A percentile compares a stretch with the other conserved stretches of the same genome.
Conservation (phyloP, 2,329 filamentous ascomycete genomes). For the Stemphylium beticola region DNA sequence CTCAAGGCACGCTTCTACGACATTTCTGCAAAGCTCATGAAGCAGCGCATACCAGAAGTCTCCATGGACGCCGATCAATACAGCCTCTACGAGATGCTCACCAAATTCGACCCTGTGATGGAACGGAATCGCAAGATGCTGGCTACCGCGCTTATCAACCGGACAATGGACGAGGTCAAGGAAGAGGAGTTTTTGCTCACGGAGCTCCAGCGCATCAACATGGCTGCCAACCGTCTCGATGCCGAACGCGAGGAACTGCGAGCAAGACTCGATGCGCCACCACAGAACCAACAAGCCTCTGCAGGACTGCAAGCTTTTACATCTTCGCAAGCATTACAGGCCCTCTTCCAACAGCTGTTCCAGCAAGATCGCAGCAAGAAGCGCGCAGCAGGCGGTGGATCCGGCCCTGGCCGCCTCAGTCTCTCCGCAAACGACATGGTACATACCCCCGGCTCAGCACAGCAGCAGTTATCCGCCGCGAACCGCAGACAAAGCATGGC, state of each 20-base stretch:
- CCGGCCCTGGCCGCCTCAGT: conserved; percentile 45
- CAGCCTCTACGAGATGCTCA: conserved; percentile 80
- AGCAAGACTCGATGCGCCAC: conserved; percentile 82
- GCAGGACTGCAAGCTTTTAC: conserved; percentile 66
- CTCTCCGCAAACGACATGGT: conserved; percentile 47
- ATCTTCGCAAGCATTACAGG: conserved; percentile 78
- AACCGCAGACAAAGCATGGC: conserved; percentile 46
- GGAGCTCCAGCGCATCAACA: conserved; percentile 90
- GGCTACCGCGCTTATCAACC: conserved; percentile 76
- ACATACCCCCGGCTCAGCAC: conserved; percentile 42
- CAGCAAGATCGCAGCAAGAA: conserved; percentile 89
- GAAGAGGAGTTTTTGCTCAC: conserved; percentile 90
- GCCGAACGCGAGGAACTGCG: conserved; percentile 88
- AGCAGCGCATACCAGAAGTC: conserved; percentile 48
- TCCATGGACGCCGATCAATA: conserved; percentile 86
- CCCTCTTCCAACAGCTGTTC: conserved; percentile 81
- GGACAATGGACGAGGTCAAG: conserved; percentile 84
- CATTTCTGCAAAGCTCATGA: conserved; percentile 65
- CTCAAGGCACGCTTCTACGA: conserved; percentile 91
- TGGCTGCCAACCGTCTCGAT: conserved; percentile 83
- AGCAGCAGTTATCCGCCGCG: conserved; percentile 37
- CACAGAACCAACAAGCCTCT: conserved; percentile 55
- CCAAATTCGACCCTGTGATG: conserved; percentile 80
- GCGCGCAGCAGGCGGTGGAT: conserved; percentile 58
- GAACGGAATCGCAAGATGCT: conserved; percentile 85